Evolutionary conservation across 1,284 basidiomycete species (phyloP), one percentile per base, ranked within the genome.

Genomic region (Lentinula novae-zelandiae): DNA sequence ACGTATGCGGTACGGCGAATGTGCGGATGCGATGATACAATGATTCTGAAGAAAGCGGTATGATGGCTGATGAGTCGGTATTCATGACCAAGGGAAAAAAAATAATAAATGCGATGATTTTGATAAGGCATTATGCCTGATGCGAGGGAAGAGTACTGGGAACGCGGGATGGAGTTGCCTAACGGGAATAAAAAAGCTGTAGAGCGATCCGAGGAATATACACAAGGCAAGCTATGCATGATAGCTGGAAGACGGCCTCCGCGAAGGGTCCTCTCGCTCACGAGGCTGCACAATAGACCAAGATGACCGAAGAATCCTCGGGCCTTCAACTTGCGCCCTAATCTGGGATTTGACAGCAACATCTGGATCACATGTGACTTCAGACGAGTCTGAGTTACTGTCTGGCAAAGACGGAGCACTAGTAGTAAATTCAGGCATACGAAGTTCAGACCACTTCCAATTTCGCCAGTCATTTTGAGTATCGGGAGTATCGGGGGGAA

Each of bases 371-470:
- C 6, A 17, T 27, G 5, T 8, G 44, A 5, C 17, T 22, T 46
- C 44, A 12, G 44, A 38, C 7, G 36, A 38, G 7, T 12, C 36
- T 38, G 36, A 46, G 10, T 20, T n/a, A 20, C 17, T 7, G 8
- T 46, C 17, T 22, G 44, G 15, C 44, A 20, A 46, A 9, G 44
- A 7, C 22, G 44, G 6, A 12, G 60, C 60, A 6, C n/a, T 15
- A 6, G 27, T 34, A 20, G 20, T 15, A 58, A 75, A 75, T 39
- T 66, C 70, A 50, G 74, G 71, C 9, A 66, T 59, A 60, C 69
- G 70, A 38, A 76, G 68, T 51, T 74, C 75, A 48, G 75, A 72
- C 76, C 77, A 78, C 57, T 68, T 73, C 76, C 76, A 79, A 54
- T 70, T 67, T 36, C 71, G 68, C 72, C 75, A 75, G 53, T 67